phyloP scores from a whole-genome alignment of 495 filamentous ascomycete genomes.

The Aspergillus panamensis region DNA sequence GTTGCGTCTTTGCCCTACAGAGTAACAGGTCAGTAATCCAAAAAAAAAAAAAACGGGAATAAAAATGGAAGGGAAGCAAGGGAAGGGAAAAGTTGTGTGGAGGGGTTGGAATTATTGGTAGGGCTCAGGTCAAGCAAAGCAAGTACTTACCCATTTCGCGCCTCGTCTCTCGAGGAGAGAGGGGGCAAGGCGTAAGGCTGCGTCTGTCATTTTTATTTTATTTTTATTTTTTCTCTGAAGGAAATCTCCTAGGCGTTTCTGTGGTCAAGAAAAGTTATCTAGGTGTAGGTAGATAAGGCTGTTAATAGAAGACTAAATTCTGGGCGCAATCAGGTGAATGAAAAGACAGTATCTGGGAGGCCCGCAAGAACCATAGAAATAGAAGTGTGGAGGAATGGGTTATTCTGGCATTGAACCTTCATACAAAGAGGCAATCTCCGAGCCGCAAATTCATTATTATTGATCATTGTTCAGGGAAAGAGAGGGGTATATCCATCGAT shows the following conservation, averaged over 20 bases:
- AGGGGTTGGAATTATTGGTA: not conserved
- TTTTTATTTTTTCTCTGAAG: not conserved
- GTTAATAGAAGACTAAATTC: not conserved
- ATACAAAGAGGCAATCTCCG: not conserved
- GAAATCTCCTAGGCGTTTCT: too few relatives aligned
- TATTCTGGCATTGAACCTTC: not conserved
- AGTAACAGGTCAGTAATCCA: not conserved
- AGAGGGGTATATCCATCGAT: not conserved
- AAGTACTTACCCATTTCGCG: conserved; percentile 1
- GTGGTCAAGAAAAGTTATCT: too few relatives aligned
- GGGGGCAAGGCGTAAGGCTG: not conserved
- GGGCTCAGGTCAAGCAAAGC: not conserved
- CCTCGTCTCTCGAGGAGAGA: not conserved
- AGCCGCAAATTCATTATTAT: not conserved
- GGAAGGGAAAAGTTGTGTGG: not conserved
- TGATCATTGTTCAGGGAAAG: not conserved
- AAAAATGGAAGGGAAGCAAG: not conserved
- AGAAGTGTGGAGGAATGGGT: not conserved
- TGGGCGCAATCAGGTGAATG: too few relatives aligned
- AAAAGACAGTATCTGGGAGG: too few relatives aligned
- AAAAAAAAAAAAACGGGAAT: too few relatives aligned
- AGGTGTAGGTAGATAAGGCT: not conserved
- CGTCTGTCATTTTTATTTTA: not conserved
- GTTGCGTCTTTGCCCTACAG: not conserved
- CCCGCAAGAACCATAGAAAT: too few relatives aligned